phyloP scores from a whole-genome alignment of 352 stramenopile species.

The Bremia lactucae region DNA sequence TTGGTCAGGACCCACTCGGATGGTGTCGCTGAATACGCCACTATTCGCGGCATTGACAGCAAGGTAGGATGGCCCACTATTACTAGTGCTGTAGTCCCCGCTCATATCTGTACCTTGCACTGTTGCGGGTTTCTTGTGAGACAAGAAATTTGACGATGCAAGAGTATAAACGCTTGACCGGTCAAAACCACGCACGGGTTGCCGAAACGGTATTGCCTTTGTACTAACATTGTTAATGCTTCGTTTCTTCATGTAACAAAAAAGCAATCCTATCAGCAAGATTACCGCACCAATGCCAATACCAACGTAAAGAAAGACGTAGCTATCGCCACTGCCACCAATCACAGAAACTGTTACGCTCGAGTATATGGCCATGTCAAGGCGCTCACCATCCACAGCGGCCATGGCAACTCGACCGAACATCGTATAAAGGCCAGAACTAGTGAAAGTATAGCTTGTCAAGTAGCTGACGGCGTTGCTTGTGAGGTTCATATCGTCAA shows the following conservation, averaged over 20 bases:
- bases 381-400: slow-evolving; percentile 54
- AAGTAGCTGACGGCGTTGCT: slow-evolving; percentile 39
- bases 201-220: slow-evolving; percentile 70
- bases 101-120: slow-evolving; percentile 21
- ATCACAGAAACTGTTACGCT: slow-evolving; percentile 48
- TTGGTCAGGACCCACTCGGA: slow-evolving; percentile 9
- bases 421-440: slow-evolving; percentile 52
- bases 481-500: slow-evolving; percentile 55
- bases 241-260: slow-evolving; percentile 66
- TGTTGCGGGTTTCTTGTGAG: slow-evolving; percentile 42
- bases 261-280: slow-evolving; percentile 48
- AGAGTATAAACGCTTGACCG: slow-evolving; percentile 46
- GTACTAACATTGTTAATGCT: slow-evolving; percentile 37
- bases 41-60: slow-evolving; percentile 18
- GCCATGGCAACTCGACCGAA: slow-evolving; percentile 62
- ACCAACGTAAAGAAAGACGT: slow-evolving; percentile 61
- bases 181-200: slow-evolving; percentile 28
- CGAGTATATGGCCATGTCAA: slow-evolving; percentile 80
- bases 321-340: slow-evolving; percentile 29
- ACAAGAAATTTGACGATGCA: slow-evolving; percentile 57
- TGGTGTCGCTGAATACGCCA: slow-evolving; percentile 22
- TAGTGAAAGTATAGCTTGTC: slow-evolving; percentile 42
- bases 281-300: slow-evolving; percentile 55
- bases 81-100: slow-evolving; percentile 28
- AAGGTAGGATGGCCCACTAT: slow-evolving; percentile 28